Conservation (phyloP, 1,284 basidiomycete species). For the Ganoderma sp. region DNA sequence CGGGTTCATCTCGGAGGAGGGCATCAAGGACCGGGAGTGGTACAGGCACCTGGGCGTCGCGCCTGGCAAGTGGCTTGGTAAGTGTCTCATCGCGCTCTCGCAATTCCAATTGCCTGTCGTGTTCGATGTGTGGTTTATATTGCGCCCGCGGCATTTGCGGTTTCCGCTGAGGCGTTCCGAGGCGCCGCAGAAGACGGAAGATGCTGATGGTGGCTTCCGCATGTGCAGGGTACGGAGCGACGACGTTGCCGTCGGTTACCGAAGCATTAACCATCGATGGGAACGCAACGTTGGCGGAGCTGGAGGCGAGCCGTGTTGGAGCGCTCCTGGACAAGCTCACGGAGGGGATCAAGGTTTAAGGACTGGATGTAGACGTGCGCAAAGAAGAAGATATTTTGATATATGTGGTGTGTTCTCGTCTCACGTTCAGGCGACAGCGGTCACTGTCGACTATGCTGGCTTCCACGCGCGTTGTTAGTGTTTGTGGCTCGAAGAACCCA, state of each 20-base stretch:
- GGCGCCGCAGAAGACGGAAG: constrained; percentile 3
- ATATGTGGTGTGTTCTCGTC: neutral
- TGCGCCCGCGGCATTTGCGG: constrained; percentile 8
- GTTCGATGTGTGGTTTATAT: neutral
- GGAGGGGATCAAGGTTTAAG: constrained; percentile 32
- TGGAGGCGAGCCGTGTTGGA: constrained; percentile 70
- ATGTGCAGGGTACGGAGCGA: constrained; percentile 79
- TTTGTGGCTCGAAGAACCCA: neutral
- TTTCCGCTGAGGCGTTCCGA: constrained; percentile 8
- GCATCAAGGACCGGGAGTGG: constrained; percentile 85
- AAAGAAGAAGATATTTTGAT: neutral
- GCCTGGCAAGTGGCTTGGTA: constrained; percentile 89
- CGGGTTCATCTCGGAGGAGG: constrained; percentile 83
- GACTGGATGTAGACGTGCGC: constrained; percentile 3
- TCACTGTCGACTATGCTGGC: neutral
- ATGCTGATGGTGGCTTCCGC: constrained; percentile 4
- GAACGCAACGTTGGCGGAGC: constrained; percentile 62
- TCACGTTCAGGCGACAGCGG: too few relatives aligned
- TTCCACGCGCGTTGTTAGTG: neutral
- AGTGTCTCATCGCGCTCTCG: constrained; percentile 32
- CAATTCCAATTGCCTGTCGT: neutral
- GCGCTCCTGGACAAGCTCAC: constrained; percentile 52
- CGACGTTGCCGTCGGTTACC: constrained; percentile 83
- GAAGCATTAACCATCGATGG: constrained; percentile 80
- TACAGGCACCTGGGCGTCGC: constrained; percentile 87